Percentiles rank a stretch among this genome's conserved stretches.
Conservation (phyloP, 345 rosid species). For the Durio zibethinus region DNA sequence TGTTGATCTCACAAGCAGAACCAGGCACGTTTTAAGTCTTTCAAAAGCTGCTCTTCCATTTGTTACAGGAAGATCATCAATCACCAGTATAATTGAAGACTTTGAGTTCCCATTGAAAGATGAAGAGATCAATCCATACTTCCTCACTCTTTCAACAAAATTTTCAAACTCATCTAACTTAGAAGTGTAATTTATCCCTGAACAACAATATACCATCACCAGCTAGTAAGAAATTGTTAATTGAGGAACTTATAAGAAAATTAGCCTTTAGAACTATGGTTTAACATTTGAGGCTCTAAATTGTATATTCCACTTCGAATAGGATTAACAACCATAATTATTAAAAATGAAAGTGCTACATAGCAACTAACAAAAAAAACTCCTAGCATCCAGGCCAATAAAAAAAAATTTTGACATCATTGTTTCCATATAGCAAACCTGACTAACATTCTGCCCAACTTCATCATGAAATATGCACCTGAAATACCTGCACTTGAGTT, state of each 20-base stretch:
- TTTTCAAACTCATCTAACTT: conserved; percentile 90
- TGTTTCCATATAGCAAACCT: conserved; percentile 4
- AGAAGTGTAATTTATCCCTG: conserved; percentile 69
- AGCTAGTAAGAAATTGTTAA: conserved; percentile 3
- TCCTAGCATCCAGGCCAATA: background rate
- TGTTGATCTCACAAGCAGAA: conserved; percentile 65
- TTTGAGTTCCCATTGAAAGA: conserved; percentile 35
- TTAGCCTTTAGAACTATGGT: background rate
- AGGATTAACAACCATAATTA: background rate
- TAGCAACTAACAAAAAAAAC: background rate
- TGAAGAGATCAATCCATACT: conserved; percentile 60
- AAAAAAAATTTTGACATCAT: background rate
- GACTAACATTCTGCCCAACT: conserved; percentile 10
- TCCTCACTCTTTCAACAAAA: conserved; percentile 72
- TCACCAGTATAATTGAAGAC: conserved; percentile 50
- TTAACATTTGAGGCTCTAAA: background rate
- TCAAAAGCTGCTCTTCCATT: conserved; percentile 66
- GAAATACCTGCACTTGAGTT: conserved; percentile 58
- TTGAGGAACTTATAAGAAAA: background rate
- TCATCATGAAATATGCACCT: conserved; percentile 9
- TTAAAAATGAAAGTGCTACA: background rate
- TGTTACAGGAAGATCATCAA: conserved; percentile 87
- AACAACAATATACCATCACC: conserved; percentile 17
- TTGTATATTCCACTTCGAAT: background rate
- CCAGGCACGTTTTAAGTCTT: conserved; percentile 63